A percentile compares a stretch with the other conserved stretches of the same genome.
These are phyloP conservation scores for Ustulina deusta DNA, from an alignment of 2,329 filamentous ascomycete genomes.

Conservation along the genomic window DNA sequence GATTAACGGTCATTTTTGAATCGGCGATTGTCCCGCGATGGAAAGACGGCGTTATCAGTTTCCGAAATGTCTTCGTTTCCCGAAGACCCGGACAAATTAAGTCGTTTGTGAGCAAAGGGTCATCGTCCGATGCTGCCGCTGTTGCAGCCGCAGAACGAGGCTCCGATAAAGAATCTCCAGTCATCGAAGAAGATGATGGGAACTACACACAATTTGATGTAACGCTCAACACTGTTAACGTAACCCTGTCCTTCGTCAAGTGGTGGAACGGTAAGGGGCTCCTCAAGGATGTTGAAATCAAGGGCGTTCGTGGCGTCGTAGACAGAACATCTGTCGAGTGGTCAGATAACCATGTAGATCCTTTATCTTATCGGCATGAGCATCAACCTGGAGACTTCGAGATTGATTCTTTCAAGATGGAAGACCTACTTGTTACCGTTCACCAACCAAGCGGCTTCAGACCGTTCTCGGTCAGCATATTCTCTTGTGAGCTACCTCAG, in stretches of 20 bases:
- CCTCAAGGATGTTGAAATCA: conserved; percentile 91
- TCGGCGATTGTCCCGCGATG: conserved; percentile 97
- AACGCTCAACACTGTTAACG: conserved; percentile 93
- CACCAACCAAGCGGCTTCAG: conserved; percentile 91
- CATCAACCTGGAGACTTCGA: conserved; percentile 95
- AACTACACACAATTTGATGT: conserved; percentile 99
- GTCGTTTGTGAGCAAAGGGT: conserved; percentile 91
- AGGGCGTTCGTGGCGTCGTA: conserved; percentile 90
- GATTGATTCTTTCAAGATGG: conserved; percentile 95
- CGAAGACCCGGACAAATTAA: conserved; percentile 84
- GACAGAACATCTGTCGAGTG: conserved; percentile 88
- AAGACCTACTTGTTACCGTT: conserved; percentile 90
- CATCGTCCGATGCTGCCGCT: conserved; percentile 84
- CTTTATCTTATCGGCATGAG: conserved; percentile 86
- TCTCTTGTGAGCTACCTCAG: conserved; percentile 92
- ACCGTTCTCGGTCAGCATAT: conserved; percentile 96
- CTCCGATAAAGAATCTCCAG: conserved; percentile 59
- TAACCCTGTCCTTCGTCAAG: conserved; percentile 96
- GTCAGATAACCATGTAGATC: conserved; percentile 77
- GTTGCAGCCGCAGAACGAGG: conserved; percentile 80
- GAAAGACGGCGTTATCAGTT: conserved; percentile 94
- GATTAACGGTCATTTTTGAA: conserved; percentile 94
- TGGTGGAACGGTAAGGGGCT: conserved; percentile 98
- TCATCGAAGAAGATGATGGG: conserved; percentile 78
- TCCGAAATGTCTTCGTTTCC: conserved; percentile 96